Evolutionary conservation across 2,329 filamentous ascomycete genomes (phyloP), one percentile per base, ranked within the genome.

Genomic region (Alternaria metachromatica): DNA sequence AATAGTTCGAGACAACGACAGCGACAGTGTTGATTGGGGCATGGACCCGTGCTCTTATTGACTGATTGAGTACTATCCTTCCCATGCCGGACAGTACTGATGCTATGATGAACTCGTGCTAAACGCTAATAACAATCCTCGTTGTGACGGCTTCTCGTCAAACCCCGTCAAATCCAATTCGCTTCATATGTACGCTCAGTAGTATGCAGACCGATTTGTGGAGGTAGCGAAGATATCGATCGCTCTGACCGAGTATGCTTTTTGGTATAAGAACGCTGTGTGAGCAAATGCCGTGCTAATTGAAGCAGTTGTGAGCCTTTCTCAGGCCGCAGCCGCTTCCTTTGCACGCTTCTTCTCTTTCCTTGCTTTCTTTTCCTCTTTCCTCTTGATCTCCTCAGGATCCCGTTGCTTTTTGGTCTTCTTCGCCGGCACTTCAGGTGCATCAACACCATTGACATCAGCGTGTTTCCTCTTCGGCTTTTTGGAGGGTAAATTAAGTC

Each of bases 381-480:
- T 78, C 64, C 72, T 77, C 63, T 80, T 78, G n/a, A 72, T 65
- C 48, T 79, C 75, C 41, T 78, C 72, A 6, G 70, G 65, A 13
- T 77, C 75, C 55, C 72, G 75, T 33, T 76, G 73, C 70, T 80
- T 81, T 69, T 80, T 80, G 53, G 74, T 73, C 68, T 81, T 82
- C 73, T 81, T 81, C 45, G 74, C 74, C 2, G 76, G 67, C 51
- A 74, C 76, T 50, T 77, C 74, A 53, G 51, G 60, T 9, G 60
- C 55, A 45, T 73, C 75, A 4, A 66, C 70, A 21, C 69, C 75
- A 33, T 80, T 75, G 28, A 70, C 71, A 50, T 77, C 74, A 30
- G 72, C 72, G 58, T 76, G 76, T 61, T 79, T 80, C 45, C 82
- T 75, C 73, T 84, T 85, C 64, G 80, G 78, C n/a, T 72, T 67